Conservation (phyloP, 1,139 yeast genomes). For the Geotrichum candidum region DNA sequence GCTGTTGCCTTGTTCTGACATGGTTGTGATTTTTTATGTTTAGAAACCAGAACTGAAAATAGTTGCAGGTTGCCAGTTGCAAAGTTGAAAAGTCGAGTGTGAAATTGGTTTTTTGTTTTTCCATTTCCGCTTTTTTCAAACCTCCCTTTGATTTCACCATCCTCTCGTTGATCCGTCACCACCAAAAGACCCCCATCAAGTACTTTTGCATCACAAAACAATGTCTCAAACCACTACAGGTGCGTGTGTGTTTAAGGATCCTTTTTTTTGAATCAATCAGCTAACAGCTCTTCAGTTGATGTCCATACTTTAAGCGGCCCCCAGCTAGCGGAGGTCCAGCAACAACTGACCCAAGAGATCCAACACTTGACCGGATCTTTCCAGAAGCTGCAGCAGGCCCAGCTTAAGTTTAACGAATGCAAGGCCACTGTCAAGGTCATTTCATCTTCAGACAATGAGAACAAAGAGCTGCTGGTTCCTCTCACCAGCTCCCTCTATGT, state of each 20-base stretch:
- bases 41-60: too few relatives aligned
- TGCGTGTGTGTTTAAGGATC: not conserved
- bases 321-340: conserved; percentile 78
- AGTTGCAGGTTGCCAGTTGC: too few relatives aligned
- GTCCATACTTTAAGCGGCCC: conserved; percentile 68
- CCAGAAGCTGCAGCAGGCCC: conserved; percentile 80
- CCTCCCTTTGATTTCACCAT: not conserved
- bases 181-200: not conserved
- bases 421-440: conserved; percentile 59
- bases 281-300: conserved; percentile 38
- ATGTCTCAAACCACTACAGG: conserved; percentile 16
- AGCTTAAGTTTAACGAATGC: conserved; percentile 76
- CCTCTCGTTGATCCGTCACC: not conserved
- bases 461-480: conserved; percentile 67
- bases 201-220: not conserved
- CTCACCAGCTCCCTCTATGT: conserved; percentile 83
- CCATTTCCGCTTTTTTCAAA: not conserved
- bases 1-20: not conserved
- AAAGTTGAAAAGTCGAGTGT: not conserved
- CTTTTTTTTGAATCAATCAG: not conserved
- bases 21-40: not conserved
- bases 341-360: conserved; percentile 77
- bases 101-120: not conserved
- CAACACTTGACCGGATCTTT: conserved; percentile 80
- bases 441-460: conserved; percentile 41